These are phyloP conservation scores for Quercus parvula DNA, from an alignment of 306 rosid genomes.

Conservation along the genomic window DNA sequence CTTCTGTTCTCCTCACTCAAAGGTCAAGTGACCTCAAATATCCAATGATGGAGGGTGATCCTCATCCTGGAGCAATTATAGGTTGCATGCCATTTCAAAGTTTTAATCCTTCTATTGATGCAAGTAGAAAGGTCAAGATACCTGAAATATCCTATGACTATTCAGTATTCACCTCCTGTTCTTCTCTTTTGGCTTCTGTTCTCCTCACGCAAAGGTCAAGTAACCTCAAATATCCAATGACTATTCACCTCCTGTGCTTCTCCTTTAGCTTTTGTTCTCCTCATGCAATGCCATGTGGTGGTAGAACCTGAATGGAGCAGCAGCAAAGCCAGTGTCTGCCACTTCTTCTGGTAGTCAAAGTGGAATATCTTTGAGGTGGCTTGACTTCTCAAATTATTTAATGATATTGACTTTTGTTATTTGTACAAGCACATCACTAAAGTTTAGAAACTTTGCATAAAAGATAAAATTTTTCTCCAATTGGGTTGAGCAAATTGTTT, in stretches of 20 bases:
- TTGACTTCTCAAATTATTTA: constrained; percentile 4
- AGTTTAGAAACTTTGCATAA: not conserved
- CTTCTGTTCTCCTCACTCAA: too few species aligned
- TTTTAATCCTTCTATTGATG: constrained; percentile 89
- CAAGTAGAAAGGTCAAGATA: constrained; percentile 48
- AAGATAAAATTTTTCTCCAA: not conserved
- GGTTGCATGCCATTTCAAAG: constrained; percentile 86
- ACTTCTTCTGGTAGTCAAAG: constrained; percentile 40
- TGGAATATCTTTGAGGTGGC: constrained; percentile 50
- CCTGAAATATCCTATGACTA: constrained; percentile 13
- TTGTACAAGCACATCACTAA: not conserved
- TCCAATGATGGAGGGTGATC: constrained; percentile 72
- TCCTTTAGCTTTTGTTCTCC: constrained; percentile 17
- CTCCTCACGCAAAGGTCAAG: too few species aligned
- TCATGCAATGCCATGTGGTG: constrained; percentile 35
- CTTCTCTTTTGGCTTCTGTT: too few species aligned
- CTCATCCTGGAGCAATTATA: constrained; percentile 70
- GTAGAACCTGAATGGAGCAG: constrained; percentile 79
- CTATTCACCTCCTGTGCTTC: constrained; percentile 8
- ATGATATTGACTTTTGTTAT: not conserved
- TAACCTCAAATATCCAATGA: constrained; percentile 7
- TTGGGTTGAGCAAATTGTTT: too few species aligned
- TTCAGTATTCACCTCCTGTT: not conserved
- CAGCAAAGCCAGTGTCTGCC: constrained; percentile 39
- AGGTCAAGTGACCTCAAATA: too few species aligned